Conservation (phyloP, 192 early-diverging fungal genomes). For the Coemansia aciculifera region DNA sequence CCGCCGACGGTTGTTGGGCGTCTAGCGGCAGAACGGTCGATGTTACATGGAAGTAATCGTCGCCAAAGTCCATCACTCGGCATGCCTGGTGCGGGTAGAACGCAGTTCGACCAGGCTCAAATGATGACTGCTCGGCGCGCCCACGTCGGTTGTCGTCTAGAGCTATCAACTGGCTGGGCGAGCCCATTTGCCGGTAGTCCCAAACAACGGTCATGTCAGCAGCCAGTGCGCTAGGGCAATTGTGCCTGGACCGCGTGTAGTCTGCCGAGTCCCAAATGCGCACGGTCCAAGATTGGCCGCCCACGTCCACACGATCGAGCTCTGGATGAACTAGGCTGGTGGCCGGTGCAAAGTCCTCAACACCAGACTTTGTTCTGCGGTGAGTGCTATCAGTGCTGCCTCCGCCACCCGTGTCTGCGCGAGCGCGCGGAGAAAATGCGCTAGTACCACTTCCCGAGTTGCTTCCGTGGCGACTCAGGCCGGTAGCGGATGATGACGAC, state of each 20-base stretch:
- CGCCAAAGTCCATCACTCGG: slow-evolving; percentile 45
- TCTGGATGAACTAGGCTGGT: slow-evolving; percentile 38
- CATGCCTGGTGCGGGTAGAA: slow-evolving; percentile 49
- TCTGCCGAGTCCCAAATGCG: slow-evolving; percentile 49
- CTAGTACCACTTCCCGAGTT: slow-evolving; percentile 13
- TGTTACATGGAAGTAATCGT: slow-evolving; percentile 48
- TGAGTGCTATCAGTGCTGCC: slow-evolving; percentile 12
- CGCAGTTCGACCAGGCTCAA: slow-evolving; percentile 4
- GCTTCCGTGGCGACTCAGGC: slow-evolving; percentile 47
- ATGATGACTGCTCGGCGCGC: not conserved
- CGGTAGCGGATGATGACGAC: not conserved
- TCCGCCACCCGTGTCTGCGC: slow-evolving; percentile 13
- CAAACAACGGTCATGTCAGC: slow-evolving; percentile 52
- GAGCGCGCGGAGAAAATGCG: slow-evolving; percentile 1
- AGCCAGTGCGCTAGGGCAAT: slow-evolving; percentile 35
- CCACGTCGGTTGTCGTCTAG: not conserved
- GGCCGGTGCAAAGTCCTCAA: not conserved
- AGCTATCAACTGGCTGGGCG: slow-evolving; percentile 6
- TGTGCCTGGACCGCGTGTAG: slow-evolving; percentile 32
- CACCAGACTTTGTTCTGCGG: slow-evolving; percentile 10
- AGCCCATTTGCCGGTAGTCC: slow-evolving; percentile 44
- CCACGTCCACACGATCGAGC: slow-evolving; percentile 53
- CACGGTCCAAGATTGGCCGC: slow-evolving; percentile 53
- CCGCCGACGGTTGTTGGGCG: slow-evolving; percentile 10
- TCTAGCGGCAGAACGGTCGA: slow-evolving; percentile 45